Percentiles rank a stretch among this genome's conserved stretches.
Conservation (phyloP, 352 stramenopile species). For the Thalassiosira mediterranea region DNA sequence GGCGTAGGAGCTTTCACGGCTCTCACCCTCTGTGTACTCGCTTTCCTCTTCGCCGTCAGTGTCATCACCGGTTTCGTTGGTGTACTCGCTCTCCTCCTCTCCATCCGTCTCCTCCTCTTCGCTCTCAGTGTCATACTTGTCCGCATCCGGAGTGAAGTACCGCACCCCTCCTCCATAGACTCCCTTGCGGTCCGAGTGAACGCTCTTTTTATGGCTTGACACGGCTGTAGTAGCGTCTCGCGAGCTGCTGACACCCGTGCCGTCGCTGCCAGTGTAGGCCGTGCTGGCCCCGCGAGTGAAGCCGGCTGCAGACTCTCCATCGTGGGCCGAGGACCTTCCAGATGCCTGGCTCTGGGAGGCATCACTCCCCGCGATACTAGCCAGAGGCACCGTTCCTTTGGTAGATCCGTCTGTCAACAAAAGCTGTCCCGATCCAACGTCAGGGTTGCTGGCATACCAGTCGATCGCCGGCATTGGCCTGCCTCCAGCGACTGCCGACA, state of each 20-base stretch:
- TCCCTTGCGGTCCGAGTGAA: conserved; percentile 4
- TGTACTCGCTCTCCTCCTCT: conserved; percentile 13
- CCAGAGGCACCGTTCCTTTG: background rate
- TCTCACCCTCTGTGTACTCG: background rate
- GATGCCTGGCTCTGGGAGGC: no score
- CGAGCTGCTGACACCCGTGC: background rate
- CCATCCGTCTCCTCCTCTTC: conserved; percentile 17
- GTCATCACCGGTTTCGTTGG: conserved; percentile 7
- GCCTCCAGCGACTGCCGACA: conserved; percentile 24
- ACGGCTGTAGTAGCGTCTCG: background rate
- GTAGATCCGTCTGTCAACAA: conserved; percentile 30
- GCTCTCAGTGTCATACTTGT: conserved; percentile 4
- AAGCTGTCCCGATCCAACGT: background rate
- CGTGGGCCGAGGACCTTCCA: no score
- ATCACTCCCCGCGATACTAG: background rate
- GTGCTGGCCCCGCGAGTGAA: background rate
- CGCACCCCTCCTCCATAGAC: conserved; percentile 39
- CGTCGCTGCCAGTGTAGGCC: background rate
- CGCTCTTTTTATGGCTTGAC: conserved; percentile 10
- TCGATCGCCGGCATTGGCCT: conserved; percentile 4
- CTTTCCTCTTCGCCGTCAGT: background rate
- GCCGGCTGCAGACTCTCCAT: background rate
- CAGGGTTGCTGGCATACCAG: background rate
- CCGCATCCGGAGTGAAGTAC: conserved; percentile 42
- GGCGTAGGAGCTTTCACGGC: background rate